phyloP scores from a whole-genome alignment of 1,284 basidiomycete genomes.

The Sphagnurus paluster region DNA sequence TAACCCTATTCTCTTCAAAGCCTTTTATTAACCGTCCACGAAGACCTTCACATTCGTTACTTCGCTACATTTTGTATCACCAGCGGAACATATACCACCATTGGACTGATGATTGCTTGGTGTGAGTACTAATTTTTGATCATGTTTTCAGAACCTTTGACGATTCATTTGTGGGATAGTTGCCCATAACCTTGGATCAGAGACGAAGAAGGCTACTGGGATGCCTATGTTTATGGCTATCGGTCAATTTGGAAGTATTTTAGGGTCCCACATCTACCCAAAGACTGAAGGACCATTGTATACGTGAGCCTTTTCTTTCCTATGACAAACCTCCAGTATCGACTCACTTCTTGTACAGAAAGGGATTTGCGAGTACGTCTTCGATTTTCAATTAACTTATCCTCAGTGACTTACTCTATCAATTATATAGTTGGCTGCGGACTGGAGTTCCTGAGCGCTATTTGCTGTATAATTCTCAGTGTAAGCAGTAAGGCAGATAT shows the following conservation, averaged over 20 bases:
- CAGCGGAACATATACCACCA: slow-evolving; percentile 66
- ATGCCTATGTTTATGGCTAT: slow-evolving; percentile 77
- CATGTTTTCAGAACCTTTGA: no score
- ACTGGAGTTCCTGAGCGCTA: slow-evolving; percentile 58
- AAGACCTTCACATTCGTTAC: slow-evolving; percentile 56
- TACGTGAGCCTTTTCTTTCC: slow-evolving; percentile 39
- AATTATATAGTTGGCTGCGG: slow-evolving; percentile 48
- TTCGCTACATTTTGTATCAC: slow-evolving; percentile 72
- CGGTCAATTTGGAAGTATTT: slow-evolving; percentile 70
- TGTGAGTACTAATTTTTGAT: no score
- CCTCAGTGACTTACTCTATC: slow-evolving; percentile 7
- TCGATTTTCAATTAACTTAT: background rate
- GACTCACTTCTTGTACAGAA: slow-evolving; percentile 38
- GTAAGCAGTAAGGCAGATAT: slow-evolving; percentile 35
- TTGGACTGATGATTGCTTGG: slow-evolving; percentile 71
- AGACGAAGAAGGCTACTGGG: slow-evolving; percentile 75
- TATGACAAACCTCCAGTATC: slow-evolving; percentile 1
- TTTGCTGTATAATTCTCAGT: slow-evolving; percentile 51
- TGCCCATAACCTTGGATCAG: slow-evolving; percentile 74
- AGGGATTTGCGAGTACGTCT: slow-evolving; percentile 61
- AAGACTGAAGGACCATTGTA: slow-evolving; percentile 63
- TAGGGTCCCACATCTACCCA: slow-evolving; percentile 74
- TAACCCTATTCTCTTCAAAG: slow-evolving; percentile 28
- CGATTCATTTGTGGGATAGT: slow-evolving; percentile 41
- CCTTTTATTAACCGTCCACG: slow-evolving; percentile 47